Percentiles rank a stretch among this genome's conserved stretches.
Conservation (phyloP, 2,329 filamentous ascomycete genomes). For the Neophaeococcomyces aloes region DNA sequence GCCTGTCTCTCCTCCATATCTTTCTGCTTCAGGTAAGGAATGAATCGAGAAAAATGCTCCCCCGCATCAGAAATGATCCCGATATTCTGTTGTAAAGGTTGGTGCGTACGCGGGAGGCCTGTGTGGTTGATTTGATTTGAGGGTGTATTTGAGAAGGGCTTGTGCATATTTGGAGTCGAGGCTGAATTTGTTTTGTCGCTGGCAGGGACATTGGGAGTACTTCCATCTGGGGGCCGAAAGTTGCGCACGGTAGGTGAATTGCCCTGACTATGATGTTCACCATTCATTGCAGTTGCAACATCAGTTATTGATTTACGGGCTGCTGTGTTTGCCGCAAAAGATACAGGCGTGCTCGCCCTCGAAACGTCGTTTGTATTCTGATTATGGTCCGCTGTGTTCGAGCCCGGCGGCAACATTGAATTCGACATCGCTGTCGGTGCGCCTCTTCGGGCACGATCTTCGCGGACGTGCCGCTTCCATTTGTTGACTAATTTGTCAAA, state of each 20-base stretch:
- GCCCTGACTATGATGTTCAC: background rate
- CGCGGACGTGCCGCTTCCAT: constrained; percentile 38
- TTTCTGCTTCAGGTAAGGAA: background rate
- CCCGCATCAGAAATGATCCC: constrained; percentile 3
- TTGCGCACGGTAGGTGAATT: constrained; percentile 3
- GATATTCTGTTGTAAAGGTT: constrained; percentile 1
- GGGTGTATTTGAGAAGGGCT: constrained; percentile 1
- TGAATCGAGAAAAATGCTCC: constrained; percentile 1
- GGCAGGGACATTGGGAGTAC: background rate
- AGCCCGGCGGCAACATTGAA: constrained; percentile 2
- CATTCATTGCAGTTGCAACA: background rate
- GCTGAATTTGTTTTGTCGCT: background rate
- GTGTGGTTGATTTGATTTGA: too few species aligned
- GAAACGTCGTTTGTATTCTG: background rate
- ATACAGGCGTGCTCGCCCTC: background rate
- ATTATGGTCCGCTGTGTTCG: too few species aligned
- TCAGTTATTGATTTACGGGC: background rate
- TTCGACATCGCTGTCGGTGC: too few species aligned
- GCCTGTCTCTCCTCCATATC: background rate
- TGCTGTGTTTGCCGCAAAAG: background rate
- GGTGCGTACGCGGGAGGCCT: constrained; percentile 2
- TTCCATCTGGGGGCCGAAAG: background rate
- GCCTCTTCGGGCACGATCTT: constrained; percentile 16
- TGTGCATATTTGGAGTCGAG: background rate
- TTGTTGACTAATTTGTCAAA: constrained; percentile 39